Percentiles rank a stretch among this genome's conserved stretches.
phyloP scores from a whole-genome alignment of 163 green algal species.

The Scenedesmus sp. region DNA sequence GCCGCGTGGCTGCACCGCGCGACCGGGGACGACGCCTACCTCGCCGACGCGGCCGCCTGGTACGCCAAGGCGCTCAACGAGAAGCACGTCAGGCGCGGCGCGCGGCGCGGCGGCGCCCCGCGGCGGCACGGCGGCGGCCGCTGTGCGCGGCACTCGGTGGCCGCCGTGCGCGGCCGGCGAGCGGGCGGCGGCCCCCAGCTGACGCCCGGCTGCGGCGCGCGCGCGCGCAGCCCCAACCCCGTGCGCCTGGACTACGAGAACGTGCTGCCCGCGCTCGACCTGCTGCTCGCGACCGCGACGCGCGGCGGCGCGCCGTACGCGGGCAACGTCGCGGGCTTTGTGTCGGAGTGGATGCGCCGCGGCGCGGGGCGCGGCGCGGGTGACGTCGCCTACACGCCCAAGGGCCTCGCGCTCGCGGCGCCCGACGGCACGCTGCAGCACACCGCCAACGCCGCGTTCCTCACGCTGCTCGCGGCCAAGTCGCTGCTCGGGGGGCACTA shows the following conservation, averaged over 20 bases:
- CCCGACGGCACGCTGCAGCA: constrained; percentile 45
- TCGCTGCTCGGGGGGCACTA: constrained; percentile 3
- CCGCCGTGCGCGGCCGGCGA: too few species aligned
- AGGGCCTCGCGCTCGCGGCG: constrained; percentile 37
- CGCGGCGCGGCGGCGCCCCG: too few species aligned
- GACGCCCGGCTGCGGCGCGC: too few species aligned
- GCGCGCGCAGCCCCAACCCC: constrained; percentile 27
- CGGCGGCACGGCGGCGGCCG: too few species aligned
- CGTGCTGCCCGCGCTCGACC: constrained; percentile 39
- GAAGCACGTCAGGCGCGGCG: constrained; percentile 17
- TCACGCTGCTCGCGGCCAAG: constrained; percentile 27
- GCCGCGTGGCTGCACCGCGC: constrained; percentile 24
- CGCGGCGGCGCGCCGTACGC: background rate
- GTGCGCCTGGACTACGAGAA: constrained; percentile 48
- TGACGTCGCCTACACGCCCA: constrained; percentile 41
- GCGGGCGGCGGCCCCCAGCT: too few species aligned
- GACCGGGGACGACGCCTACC: constrained; percentile 19
- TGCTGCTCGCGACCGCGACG: constrained; percentile 29
- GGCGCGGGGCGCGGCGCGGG: background rate
- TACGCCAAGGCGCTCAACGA: constrained; percentile 21
- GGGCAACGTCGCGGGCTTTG: background rate
- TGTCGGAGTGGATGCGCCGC: constrained; percentile 39
- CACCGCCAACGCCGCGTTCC: constrained; percentile 46
- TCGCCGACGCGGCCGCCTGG: constrained; percentile 19
- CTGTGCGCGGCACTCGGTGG: too few species aligned